A percentile compares a stretch with the other conserved stretches of the same genome.
Evolutionary conservation across 345 rosid genomes (phyloP).

Genomic region (Dovyalis caffra): DNA sequence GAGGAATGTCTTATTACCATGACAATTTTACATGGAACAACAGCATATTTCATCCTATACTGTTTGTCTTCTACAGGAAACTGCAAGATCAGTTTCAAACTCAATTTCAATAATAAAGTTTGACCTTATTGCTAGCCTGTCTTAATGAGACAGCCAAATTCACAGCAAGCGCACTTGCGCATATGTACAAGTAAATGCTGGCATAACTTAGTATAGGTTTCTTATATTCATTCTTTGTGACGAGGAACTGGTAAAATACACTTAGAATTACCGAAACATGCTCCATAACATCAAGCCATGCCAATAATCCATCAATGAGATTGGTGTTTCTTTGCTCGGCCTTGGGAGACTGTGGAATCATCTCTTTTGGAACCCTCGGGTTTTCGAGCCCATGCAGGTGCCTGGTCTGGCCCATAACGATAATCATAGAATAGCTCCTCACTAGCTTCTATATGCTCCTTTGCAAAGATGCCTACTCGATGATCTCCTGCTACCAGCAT

Average conservation of each 20-base stretch:
- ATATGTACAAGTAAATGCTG: conserved; percentile 19
- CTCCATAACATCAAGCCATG: neutral
- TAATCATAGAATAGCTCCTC: conserved; percentile 97
- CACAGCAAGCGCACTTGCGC: conserved; percentile 6
- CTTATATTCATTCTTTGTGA: neutral
- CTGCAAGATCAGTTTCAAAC: neutral
- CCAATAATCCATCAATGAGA: conserved; percentile 56
- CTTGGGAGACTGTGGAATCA: conserved; percentile 62
- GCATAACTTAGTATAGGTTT: neutral
- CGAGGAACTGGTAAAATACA: neutral
- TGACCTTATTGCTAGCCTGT: conserved; percentile 20
- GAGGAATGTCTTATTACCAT: neutral
- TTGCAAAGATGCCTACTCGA: conserved; percentile 93
- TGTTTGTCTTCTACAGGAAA: neutral
- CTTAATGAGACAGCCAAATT: neutral
- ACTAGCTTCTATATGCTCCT: conserved; percentile 86
- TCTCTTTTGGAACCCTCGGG: conserved; percentile 92
- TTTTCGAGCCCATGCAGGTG: conserved; percentile 95
- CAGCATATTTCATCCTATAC: neutral
- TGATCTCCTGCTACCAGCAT: conserved; percentile 99
- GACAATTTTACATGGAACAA: neutral
- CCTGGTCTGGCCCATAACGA: conserved; percentile 95
- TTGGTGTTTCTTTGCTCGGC: conserved; percentile 97
- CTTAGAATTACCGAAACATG: neutral
- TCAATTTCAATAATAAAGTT: conserved; percentile 12